These are phyloP conservation scores for Metarhizium humberi DNA, from an alignment of 2,329 filamentous ascomycete genomes.

Conservation along the genomic window DNA sequence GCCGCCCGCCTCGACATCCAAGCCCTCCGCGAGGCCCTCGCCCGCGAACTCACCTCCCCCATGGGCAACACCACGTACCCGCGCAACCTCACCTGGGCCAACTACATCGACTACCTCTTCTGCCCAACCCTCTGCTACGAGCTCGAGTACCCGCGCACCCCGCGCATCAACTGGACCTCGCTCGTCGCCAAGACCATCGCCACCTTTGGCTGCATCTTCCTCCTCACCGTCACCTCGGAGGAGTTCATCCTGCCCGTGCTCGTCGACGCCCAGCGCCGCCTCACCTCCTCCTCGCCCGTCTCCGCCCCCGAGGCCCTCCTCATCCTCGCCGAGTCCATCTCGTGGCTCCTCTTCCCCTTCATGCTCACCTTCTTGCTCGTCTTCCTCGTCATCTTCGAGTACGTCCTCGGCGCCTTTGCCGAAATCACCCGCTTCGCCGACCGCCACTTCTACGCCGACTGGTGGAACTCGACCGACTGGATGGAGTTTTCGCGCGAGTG, in stretches of 20 bases:
- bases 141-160: constrained; percentile 81
- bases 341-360: constrained; percentile 88
- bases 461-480: constrained; percentile 78
- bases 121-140: constrained; percentile 98
- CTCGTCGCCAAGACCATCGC: constrained; percentile 79
- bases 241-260: constrained; percentile 93
- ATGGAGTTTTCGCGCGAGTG: constrained; percentile 93
- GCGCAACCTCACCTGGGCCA: constrained; percentile 70
- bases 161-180: constrained; percentile 66
- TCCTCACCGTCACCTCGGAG: constrained; percentile 82
- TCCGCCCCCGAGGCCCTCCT: constrained; percentile 58
- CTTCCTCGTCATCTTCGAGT: constrained; percentile 98
- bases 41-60: constrained; percentile 82
- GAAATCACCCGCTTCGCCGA: constrained; percentile 92
- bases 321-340: constrained; percentile 82
- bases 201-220: constrained; percentile 92
- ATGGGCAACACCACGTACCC: constrained; percentile 87
- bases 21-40: constrained; percentile 75
- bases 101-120: constrained; percentile 79
- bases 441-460: constrained; percentile 80
- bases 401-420: constrained; percentile 86
- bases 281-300: constrained; percentile 33
- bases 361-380: constrained; percentile 93
- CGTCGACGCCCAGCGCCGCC: constrained; percentile 52
- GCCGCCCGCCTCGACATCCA: constrained; percentile 37